Base-by-base conservation (phyloP, 768 basidiomycete species). In the Trametes cubensis region DNA sequence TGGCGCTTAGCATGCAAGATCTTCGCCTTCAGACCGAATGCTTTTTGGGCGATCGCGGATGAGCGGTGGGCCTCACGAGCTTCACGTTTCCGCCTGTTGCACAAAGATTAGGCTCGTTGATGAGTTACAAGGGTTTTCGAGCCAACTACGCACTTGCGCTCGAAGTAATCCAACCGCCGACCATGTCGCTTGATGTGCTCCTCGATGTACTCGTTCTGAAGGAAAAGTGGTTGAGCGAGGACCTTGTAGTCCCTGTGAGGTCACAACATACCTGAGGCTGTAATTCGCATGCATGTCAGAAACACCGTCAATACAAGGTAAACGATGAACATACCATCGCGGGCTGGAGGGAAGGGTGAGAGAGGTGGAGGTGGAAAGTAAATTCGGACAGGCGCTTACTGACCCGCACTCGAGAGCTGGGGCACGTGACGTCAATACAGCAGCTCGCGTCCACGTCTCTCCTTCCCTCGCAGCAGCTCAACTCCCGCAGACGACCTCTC, bases 101-200 rank as follows among this genome's bases (percentile, higher is more conserved):
- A 39, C 50, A 30, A 42, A 42, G 34, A 3, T 21, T 45, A 20
- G 21, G n/a, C n/a, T n/a, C n/a, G n/a, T n/a, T 26, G 41, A 47
- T 46, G 40, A 26, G 21, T 2, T 13, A 50, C 14, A 8, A 23
- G 21, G 8, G 2, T 28, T 13, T 46, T 15, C 1, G 21, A 21
- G 17, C 18, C 42, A 18, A 18, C 7, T 2, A 79, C 92, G 67
- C 73, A 96, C 94, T 90, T 96, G 71, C 87, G 85, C 81, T 99
- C 97, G 76, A 90, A 95, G 76, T 96, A 86, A 80, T 99, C 95
- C 80, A 98, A 80, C 72, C 95, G 86, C 67, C 95, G 85, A 73
- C 96, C 96, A 85, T 98, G 92, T 55, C 94, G 89, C 79, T 94
- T 95, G 76, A 98, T 95, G 72, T 93, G 91, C 81, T 99, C 96